phyloP scores from a whole-genome alignment of 75 land plant species.

The Selaginella moellendorffii region DNA sequence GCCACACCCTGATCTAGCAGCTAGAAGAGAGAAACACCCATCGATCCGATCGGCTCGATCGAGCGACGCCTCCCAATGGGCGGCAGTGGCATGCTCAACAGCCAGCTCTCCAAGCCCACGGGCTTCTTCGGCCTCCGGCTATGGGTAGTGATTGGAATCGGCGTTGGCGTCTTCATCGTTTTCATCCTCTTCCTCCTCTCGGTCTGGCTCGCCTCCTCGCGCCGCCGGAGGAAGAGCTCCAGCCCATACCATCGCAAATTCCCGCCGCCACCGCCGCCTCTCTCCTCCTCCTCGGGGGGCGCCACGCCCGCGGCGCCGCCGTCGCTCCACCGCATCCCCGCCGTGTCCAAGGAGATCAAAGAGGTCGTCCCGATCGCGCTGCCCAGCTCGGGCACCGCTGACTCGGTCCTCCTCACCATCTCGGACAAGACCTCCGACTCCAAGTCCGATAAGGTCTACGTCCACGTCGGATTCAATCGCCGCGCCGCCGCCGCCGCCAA shows the following conservation, averaged over 20 bases:
- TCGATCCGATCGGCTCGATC: too few relatives aligned
- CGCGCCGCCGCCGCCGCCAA: not conserved
- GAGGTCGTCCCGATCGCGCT: constrained; percentile 34
- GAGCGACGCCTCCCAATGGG: too few relatives aligned
- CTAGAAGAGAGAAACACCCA: too few relatives aligned
- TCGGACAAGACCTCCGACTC: constrained; percentile 42
- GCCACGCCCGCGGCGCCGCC: too few relatives aligned
- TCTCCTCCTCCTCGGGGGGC: too few relatives aligned
- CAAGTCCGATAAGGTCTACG: constrained; percentile 39
- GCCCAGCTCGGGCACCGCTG: constrained; percentile 13
- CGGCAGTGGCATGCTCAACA: not conserved
- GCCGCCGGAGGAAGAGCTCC: constrained; percentile 2
- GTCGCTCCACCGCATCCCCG: constrained; percentile 26
- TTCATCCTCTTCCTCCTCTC: constrained; percentile 9
- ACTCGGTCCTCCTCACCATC: constrained; percentile 36
- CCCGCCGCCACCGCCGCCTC: not conserved
- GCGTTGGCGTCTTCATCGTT: constrained; percentile 16
- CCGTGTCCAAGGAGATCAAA: constrained; percentile 54
- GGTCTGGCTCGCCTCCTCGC: constrained; percentile 12
- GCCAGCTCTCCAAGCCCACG: not conserved
- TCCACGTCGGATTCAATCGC: constrained; percentile 28
- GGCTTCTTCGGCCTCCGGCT: not conserved
- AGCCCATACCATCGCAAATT: not conserved
- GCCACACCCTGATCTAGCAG: too few relatives aligned
- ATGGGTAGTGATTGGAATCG: constrained; percentile 2